Evolutionary conservation across 1,139 yeast species (phyloP).

Genomic region (Dujonia santamariae): DNA sequence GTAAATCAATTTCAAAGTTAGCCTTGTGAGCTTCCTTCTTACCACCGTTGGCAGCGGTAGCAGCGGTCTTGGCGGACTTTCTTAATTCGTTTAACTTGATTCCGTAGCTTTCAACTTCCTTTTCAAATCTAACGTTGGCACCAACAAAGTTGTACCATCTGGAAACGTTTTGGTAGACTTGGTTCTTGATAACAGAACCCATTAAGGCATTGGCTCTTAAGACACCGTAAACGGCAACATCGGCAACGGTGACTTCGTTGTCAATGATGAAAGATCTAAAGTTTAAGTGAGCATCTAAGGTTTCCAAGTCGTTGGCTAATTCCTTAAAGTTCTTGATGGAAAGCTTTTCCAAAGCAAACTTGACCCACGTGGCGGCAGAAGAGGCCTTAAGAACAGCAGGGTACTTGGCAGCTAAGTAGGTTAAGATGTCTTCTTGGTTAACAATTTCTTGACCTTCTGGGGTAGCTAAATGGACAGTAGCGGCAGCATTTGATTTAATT

Average conservation of each 20-base stretch:
- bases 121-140: conserved; percentile 56
- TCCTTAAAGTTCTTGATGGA: conserved; percentile 86
- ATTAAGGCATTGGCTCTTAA: conserved; percentile 90
- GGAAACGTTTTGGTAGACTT: conserved; percentile 77
- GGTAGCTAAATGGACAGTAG: conserved; percentile 42
- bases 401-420: conserved; percentile 44
- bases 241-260: conserved; percentile 66
- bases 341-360: conserved; percentile 65
- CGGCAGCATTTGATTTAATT: conserved; percentile 25
- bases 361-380: conserved; percentile 59
- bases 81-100: conserved; percentile 71
- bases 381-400: conserved; percentile 35
- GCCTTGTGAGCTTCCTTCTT: conserved; percentile 84
- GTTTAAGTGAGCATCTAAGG: conserved; percentile 78
- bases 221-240: conserved; percentile 90
- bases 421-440: conserved; percentile 43
- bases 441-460: conserved; percentile 44
- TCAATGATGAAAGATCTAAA: conserved; percentile 80
- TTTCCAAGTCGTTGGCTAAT: conserved; percentile 72
- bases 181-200: conserved; percentile 85
- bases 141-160: conserved; percentile 91
- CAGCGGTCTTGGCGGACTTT: conserved; percentile 48
- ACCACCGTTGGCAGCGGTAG: conserved; percentile 46
- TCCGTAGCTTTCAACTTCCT: conserved; percentile 62
- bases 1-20: conserved; percentile 86